A percentile compares a stretch with the other conserved stretches of the same genome.
Evolutionary conservation across 2,329 filamentous ascomycete species (phyloP).

Genomic region (Aureobasidium sp.): DNA sequence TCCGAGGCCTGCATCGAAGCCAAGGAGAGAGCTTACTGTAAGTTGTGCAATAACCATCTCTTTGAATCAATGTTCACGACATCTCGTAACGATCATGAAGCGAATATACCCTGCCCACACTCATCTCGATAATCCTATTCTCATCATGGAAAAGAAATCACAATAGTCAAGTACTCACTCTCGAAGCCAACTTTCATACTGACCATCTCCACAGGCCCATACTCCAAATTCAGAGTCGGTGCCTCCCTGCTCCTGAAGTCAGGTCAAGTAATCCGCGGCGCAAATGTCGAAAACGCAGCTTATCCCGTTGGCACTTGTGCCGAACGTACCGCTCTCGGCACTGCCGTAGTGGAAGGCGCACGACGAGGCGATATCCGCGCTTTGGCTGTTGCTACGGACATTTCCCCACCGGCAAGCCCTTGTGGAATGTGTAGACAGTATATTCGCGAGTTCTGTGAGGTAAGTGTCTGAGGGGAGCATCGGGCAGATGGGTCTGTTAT

Average conservation of each 20-base stretch:
- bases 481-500: too few species aligned
- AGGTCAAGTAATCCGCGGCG: conserved; percentile 67
- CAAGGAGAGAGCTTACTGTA: conserved; percentile 85
- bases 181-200: neutral
- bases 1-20: conserved; percentile 71
- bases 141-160: too few species aligned
- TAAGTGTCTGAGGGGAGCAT: too few species aligned
- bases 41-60: conserved; percentile 31
- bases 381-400: conserved; percentile 87
- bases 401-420: conserved; percentile 56
- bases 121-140: too few species aligned
- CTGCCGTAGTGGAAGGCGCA: conserved; percentile 69
- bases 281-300: conserved; percentile 92
- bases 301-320: conserved; percentile 97
- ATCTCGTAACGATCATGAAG: neutral
- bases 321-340: conserved; percentile 89
- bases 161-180: too few species aligned
- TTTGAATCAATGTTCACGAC: too few species aligned
- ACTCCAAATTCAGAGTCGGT: conserved; percentile 93
- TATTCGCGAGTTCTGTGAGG: conserved; percentile 52
- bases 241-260: conserved; percentile 73
- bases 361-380: conserved; percentile 70
- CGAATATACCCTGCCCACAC: too few species aligned
- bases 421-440: conserved; percentile 99
- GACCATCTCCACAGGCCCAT: conserved; percentile 64